Conservation (phyloP, 176 grass and related monocot genomes). For the Carex scoparia region DNA sequence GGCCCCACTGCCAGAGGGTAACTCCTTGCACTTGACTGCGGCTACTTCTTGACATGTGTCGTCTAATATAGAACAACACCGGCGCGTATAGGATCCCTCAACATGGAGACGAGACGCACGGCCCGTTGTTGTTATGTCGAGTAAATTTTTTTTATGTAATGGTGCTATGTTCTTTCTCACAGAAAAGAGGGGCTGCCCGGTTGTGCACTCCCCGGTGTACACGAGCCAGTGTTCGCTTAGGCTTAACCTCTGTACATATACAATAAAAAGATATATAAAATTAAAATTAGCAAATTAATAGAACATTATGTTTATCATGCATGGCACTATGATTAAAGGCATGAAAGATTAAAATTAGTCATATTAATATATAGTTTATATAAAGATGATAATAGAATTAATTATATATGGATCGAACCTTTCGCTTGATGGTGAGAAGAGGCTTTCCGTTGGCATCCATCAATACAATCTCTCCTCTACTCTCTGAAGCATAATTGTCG, state of each 20-base stretch:
- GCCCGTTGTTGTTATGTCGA: constrained; percentile 29
- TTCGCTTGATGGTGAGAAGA: constrained; percentile 56
- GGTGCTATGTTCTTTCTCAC: constrained; percentile 48
- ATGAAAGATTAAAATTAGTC: not conserved
- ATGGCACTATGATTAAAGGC: not conserved
- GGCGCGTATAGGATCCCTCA: constrained; percentile 65
- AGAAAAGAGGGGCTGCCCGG: constrained; percentile 40
- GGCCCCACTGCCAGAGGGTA: constrained; percentile 10
- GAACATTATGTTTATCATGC: not conserved
- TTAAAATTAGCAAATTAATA: not conserved
- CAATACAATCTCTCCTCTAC: constrained; percentile 45
- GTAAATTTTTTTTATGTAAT: constrained; percentile 30
- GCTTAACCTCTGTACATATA: constrained; percentile 72
- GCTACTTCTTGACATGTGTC: constrained; percentile 36
- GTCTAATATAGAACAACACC: constrained; percentile 49
- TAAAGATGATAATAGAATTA: not conserved
- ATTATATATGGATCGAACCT: constrained; percentile 23
- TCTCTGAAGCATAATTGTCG: constrained; percentile 40
- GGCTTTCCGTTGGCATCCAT: constrained; percentile 54
- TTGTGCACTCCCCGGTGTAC: constrained; percentile 58
- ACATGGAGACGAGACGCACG: constrained; percentile 40
- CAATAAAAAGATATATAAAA: not conserved
- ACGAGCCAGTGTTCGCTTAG: constrained; percentile 63
- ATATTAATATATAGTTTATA: not conserved
- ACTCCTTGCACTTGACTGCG: constrained; percentile 51